Evolutionary conservation across 1,139 yeast species (phyloP), one percentile per base, ranked within the genome.

Genomic region (Scheffersomyces illinoinensis): DNA sequence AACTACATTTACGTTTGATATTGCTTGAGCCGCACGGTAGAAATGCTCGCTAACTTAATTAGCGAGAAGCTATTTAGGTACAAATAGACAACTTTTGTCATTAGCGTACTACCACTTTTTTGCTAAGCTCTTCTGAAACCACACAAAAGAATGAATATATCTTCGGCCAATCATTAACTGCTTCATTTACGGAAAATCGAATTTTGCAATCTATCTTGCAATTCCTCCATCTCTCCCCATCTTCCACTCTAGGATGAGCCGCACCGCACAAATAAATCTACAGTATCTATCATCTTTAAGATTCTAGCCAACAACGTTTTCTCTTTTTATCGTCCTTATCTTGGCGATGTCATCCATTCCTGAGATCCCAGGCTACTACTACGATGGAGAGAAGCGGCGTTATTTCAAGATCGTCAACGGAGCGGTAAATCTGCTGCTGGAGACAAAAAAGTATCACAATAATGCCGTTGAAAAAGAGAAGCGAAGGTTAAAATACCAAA

Each of bases 391-490:
- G 52, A 74, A 73, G 56, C 75, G 73, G 23, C 72, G 78, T 58
- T 84, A 84, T 66, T 84, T 84, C 70, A 81, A 78, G 57, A 73
- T 82, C 17, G 68, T 71, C 54, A 81, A 76, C 60, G 85, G 85
- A 1, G 72, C 74, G 49, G 47, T 56, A 33, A 58, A 54, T 57
- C 51, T 20, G 17, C 51, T 17, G 24, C 26, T 20, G 24, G 26
- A 48, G 14, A 24, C 24, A 12, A 21, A 48, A 4, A 63, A 64
- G 53, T 78, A 76, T 59, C 82, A 77, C 59, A 80, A 79, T 60
- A 78, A 72, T 58, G 55, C 69, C 0, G 68, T 76, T 12, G 79
- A 74, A 59, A 69, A 71, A 12, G 64, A 74, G 60, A 67, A 72
- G 62, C 61, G 84, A 61, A 64, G 72, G 56, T 61, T 65, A 61